Evolutionary conservation across 129 eudicot species (phyloP), one percentile per base, ranked within the genome.

Genomic region (Flaveria trinervia): DNA sequence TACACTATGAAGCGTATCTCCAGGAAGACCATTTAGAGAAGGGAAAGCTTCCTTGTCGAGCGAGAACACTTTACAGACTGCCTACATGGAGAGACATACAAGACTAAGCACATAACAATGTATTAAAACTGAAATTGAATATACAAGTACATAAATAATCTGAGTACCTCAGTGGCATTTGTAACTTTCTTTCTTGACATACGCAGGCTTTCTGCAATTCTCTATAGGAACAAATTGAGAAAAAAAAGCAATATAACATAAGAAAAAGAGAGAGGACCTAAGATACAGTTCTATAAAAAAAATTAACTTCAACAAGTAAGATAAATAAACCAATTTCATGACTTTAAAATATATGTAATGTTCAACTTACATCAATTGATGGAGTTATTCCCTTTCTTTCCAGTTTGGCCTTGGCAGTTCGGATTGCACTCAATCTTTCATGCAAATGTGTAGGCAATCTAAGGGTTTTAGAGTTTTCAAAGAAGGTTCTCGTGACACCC

Each of bases 41-140:
- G 97, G 94, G 85, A 87, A 95, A 25, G 92, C 96, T 73, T 86
- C 96, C 77, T 92, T 86, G 83, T 95, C 99, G 45, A 95, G 97
- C 50, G 99, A 95, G 77, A 80, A 84, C 25, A 91, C 96, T 82
- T 88, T 89, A 85, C 83, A 87, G 73, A 80, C 80, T 54, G 99
- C 99, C 98, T 94, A 64, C 77, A 85, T 73, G 48, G 44, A 71
- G 68, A 9, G 33, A 51, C 54, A 3, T 20, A n/a, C 65, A 66
- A 73, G 46, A 15, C n/a, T 70, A 48, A 68, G 68, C 18, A 36
- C 73, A 64, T 68, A 18, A 68, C 41, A 43, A 54, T 65, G 23
- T 51, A 54, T 20, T 45, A 12, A 55, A 17, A 68, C 4, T 69
- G 50, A 10, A 64, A 14, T 7, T 61, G 22, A 41, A 52, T 28